Evolutionary conservation across 2,329 filamentous ascomycete species (phyloP).

Genomic region (Aschersonia sp.): DNA sequence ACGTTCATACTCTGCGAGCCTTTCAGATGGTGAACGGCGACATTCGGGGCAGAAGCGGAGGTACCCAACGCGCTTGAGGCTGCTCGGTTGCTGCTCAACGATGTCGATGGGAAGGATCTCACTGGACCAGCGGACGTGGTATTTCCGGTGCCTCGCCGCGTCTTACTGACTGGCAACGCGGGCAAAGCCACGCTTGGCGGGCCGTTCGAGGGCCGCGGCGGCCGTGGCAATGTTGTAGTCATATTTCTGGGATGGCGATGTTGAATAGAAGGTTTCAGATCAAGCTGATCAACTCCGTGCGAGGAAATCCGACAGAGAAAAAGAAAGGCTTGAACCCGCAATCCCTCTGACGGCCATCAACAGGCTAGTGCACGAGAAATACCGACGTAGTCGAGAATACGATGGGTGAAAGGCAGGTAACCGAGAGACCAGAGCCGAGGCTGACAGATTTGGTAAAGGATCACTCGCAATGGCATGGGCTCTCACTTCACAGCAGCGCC

Average conservation of each 20-base stretch:
- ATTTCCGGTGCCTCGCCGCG: slow-evolving; percentile 48
- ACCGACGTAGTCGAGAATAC: too few species aligned
- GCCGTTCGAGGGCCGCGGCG: slow-evolving; percentile 52
- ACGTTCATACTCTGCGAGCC: slow-evolving; percentile 40
- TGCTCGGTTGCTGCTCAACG: slow-evolving; percentile 43
- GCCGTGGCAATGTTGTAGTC: slow-evolving; percentile 48
- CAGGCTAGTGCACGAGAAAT: too few species aligned
- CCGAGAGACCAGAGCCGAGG: too few species aligned
- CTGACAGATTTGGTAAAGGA: too few species aligned
- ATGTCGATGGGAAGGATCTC: slow-evolving; percentile 30
- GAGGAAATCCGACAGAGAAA: neutral
- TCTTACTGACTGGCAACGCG: slow-evolving; percentile 58
- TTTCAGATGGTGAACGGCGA: slow-evolving; percentile 41
- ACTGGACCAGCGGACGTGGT: slow-evolving; percentile 22
- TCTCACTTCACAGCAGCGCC: too few species aligned
- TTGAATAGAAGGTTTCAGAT: neutral
- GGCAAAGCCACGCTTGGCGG: slow-evolving; percentile 61
- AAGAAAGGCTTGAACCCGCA: too few species aligned
- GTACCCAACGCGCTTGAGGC: slow-evolving; percentile 41
- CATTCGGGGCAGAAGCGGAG: slow-evolving; percentile 36
- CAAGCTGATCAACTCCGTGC: neutral
- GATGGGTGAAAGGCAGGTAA: too few species aligned
- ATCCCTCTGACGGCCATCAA: too few species aligned
- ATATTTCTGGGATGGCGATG: slow-evolving; percentile 5
- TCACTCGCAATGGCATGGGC: too few species aligned